Conservation (phyloP, 164 flowering plant genomes). For the Chimonanthus praecox region DNA sequence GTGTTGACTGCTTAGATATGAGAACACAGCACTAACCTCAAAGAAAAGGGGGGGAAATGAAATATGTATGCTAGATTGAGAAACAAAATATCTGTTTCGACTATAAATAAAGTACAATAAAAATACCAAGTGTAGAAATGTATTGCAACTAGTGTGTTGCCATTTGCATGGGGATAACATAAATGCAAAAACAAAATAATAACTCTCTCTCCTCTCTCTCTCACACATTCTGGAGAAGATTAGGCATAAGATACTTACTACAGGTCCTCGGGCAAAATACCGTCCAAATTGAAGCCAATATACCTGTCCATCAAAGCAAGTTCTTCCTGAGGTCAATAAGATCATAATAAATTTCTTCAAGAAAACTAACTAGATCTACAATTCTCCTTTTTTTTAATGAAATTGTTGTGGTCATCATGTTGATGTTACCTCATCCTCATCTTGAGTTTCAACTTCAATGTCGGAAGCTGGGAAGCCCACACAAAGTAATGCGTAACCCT, state of each 20-base stretch:
- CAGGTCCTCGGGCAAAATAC: slow-evolving; percentile 91
- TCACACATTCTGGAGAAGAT: background rate
- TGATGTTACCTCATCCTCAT: slow-evolving; percentile 85
- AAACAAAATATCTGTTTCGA: background rate
- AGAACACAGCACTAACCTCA: background rate
- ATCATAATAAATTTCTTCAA: background rate
- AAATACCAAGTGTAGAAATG: background rate
- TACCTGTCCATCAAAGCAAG: slow-evolving; percentile 41
- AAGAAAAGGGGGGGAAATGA: background rate
- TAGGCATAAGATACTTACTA: slow-evolving; percentile 46
- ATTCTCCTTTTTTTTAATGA: background rate
- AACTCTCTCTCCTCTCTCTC: background rate
- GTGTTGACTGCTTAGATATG: background rate
- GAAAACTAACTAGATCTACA: background rate
- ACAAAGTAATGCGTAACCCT: slow-evolving; percentile 97
- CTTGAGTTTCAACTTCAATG: slow-evolving; percentile 94
- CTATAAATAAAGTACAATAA: background rate
- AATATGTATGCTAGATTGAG: background rate
- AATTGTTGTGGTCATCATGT: background rate
- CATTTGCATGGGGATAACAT: background rate
- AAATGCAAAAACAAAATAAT: background rate
- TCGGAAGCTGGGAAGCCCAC: slow-evolving; percentile 92
- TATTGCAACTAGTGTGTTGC: background rate
- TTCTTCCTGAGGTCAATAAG: background rate
- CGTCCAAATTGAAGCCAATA: slow-evolving; percentile 99